Evolutionary conservation across 2,329 filamentous ascomycete species (phyloP), one percentile per base, ranked within the genome.

Genomic region (Geosmithia putterillii): DNA sequence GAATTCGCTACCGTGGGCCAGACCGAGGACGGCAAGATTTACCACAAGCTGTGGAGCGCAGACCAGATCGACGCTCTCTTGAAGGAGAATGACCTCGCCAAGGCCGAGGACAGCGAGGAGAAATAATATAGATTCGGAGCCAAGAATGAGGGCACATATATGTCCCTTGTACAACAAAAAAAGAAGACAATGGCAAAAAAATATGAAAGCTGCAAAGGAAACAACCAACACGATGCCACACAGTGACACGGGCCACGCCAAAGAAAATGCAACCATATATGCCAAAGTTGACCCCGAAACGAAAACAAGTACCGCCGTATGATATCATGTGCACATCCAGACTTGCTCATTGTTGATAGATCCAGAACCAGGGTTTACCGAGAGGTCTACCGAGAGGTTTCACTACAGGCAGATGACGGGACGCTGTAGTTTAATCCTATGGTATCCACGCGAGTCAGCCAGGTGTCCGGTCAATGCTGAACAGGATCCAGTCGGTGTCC

Each of bases 1-100:
- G 92, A 98, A 61, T 98, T 98, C 59, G 94, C 92, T 53, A 98
- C 94, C 25, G 90, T 98, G 48, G 94, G 92, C 54, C 87, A 89
- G 70, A 96, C 89, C 52, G 83, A 88, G 66, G 81, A 89, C 52
- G 92, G 92, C 57, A 92, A 90, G 71, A 90, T 98, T 65, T 98
- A 96, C 71, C 92, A 98, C 67, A 86, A 94, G 61, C 75, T 98
- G 49, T 98, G 92, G 92, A 85, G 80, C 55, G 90, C 89, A 38
- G 90, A 98, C 52, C 92, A 96, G 72, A 98, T 98, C 57, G 90
- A 87, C 60, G 80, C 83, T 42, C 71, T 98, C 63, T 71, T 98
- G 57, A 94, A 89, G 74, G 87, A 96, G 72, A 89, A 98, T 57
- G 90, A 90, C 54, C 67, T 98, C 62, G 90, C 87, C 48, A 96